phyloP scores from a whole-genome alignment of 2,329 filamentous ascomycete genomes.

The Drechslerella stenobrocha region DNA sequence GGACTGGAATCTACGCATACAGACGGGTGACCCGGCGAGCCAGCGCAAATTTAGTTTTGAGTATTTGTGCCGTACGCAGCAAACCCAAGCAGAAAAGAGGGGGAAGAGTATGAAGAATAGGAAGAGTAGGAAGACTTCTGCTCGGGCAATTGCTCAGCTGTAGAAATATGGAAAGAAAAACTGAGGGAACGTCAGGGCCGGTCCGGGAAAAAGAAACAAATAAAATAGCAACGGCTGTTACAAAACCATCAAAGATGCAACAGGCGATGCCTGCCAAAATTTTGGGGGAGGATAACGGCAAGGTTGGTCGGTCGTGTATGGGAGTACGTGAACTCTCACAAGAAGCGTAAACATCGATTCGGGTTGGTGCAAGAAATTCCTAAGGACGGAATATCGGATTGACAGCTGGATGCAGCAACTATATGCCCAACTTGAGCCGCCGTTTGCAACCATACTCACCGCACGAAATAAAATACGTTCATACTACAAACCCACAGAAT shows the following conservation, averaged over 20 bases:
- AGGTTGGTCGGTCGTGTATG: background rate
- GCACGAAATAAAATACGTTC: background rate
- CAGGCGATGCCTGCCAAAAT: background rate
- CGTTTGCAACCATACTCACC: background rate
- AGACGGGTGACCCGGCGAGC: background rate
- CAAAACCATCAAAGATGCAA: background rate
- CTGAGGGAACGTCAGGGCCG: background rate
- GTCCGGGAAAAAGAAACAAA: background rate
- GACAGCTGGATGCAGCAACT: background rate
- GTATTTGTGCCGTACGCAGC: no score
- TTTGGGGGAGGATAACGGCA: background rate
- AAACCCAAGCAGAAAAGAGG: background rate
- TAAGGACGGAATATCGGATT: conserved; percentile 1
- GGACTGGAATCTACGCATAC: no score
- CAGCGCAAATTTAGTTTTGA: background rate
- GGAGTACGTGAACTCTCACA: background rate
- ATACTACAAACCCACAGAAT: background rate
- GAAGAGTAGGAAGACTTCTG: no score
- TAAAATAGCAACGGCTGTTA: background rate
- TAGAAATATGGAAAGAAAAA: background rate
- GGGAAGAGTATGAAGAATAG: no score
- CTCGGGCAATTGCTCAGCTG: no score
- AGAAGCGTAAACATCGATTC: background rate
- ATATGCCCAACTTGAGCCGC: background rate
- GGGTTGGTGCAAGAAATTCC: background rate